Evolutionary conservation across 306 rosid genomes (phyloP).

Genomic region (Rosa persica): DNA sequence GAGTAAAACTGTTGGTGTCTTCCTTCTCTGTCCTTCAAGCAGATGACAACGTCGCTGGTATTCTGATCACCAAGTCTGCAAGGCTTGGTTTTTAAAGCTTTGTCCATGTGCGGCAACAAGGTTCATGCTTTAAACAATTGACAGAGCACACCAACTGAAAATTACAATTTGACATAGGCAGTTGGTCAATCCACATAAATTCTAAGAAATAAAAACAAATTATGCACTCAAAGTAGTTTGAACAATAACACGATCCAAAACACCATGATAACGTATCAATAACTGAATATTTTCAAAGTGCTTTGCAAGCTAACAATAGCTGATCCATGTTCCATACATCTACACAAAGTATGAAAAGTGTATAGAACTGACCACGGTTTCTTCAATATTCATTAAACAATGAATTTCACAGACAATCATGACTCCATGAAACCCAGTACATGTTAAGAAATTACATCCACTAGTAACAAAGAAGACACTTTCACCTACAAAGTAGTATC

Average conservation of each 20-base stretch:
- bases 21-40: slow-evolving; percentile 37
- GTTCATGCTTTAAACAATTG: slow-evolving; percentile 30
- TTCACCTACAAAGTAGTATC: slow-evolving; percentile 1
- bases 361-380: neutral
- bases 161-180: neutral
- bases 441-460: neutral
- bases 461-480: neutral
- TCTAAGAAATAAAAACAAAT: neutral
- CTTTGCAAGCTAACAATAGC: neutral
- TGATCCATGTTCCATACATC: neutral
- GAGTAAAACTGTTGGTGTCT: slow-evolving; percentile 27
- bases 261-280: neutral
- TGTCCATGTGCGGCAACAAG: slow-evolving; percentile 30
- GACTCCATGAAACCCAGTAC: neutral
- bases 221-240: neutral
- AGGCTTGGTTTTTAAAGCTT: slow-evolving; percentile 20
- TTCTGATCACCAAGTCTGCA: slow-evolving; percentile 27
- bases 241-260: neutral
- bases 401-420: neutral
- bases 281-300: neutral
- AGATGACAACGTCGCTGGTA: slow-evolving; percentile 23
- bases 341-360: neutral
- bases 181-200: slow-evolving; percentile 1
- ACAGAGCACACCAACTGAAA: slow-evolving; percentile 17
- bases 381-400: neutral